Evolutionary conservation across 208 protist genomes (phyloP).

Genomic region (Leishmania mexicana): DNA sequence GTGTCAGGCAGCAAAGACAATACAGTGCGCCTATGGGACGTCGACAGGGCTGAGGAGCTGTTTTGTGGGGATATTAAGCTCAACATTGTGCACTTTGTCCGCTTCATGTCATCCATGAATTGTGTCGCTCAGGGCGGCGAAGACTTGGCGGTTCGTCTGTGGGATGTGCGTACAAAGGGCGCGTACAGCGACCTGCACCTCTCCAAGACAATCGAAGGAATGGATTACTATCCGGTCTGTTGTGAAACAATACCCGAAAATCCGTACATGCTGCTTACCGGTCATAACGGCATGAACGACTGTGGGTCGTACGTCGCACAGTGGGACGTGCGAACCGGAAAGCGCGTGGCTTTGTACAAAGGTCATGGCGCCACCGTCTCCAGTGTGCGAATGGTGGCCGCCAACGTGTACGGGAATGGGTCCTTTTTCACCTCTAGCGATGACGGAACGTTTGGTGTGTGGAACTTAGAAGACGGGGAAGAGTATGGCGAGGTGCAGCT

Average conservation of each 20-base stretch:
- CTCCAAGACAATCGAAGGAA: slow-evolving; percentile 45
- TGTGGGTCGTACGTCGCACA: slow-evolving; percentile 60
- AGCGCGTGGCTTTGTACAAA: slow-evolving; percentile 47
- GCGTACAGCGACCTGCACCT: slow-evolving; percentile 42
- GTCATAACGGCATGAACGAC: slow-evolving; percentile 77
- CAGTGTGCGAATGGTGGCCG: slow-evolving; percentile 32
- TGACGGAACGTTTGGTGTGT: slow-evolving; percentile 53
- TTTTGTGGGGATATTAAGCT: slow-evolving; percentile 71
- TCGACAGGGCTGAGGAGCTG: slow-evolving; percentile 51
- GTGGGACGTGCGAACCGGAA: slow-evolving; percentile 73
- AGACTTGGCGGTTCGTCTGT: slow-evolving; percentile 69
- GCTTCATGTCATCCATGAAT: slow-evolving; percentile 54
- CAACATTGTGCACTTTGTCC: slow-evolving; percentile 77
- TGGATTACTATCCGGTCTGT: slow-evolving; percentile 74
- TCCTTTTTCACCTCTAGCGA: slow-evolving; percentile 62
- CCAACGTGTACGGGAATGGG: slow-evolving; percentile 30
- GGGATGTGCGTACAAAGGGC: slow-evolving; percentile 61
- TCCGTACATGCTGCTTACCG: slow-evolving; percentile 55
- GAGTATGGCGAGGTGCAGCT: slow-evolving; percentile 37
- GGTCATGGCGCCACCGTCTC: slow-evolving; percentile 57
- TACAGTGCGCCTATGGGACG: slow-evolving; percentile 77
- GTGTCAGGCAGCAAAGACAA: slow-evolving; percentile 83
- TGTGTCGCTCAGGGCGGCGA: slow-evolving; percentile 76
- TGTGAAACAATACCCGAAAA: slow-evolving; percentile 38
- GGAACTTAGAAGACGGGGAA: slow-evolving; percentile 38